Percentiles rank a stretch among this genome's conserved stretches.
Evolutionary conservation across 2,329 filamentous ascomycete genomes (phyloP).

Genomic region (Trichoderma asperellum): DNA sequence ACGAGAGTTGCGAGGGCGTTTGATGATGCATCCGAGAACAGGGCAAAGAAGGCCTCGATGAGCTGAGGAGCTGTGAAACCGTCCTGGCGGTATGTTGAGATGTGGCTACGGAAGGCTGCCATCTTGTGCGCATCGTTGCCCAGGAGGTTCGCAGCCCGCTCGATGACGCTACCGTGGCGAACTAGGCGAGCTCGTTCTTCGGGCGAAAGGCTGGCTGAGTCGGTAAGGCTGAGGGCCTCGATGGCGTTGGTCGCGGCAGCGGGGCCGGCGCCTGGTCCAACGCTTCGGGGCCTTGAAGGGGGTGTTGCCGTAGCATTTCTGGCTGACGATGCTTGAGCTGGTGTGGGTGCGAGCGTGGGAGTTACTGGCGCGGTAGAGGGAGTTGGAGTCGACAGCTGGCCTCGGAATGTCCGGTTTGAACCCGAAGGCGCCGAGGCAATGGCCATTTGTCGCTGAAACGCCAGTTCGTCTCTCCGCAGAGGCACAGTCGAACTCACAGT

Average conservation of each 20-base stretch:
- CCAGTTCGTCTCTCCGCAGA: conserved; percentile 81
- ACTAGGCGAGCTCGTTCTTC: conserved; percentile 81
- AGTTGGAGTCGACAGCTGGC: conserved; percentile 66
- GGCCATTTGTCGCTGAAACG: conserved; percentile 88
- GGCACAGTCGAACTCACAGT: conserved; percentile 71
- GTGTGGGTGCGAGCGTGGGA: conserved; percentile 33
- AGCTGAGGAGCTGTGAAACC: conserved; percentile 73
- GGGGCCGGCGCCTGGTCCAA: conserved; percentile 31
- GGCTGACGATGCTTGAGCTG: conserved; percentile 30
- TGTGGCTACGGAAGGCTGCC: conserved; percentile 73
- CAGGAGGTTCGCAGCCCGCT: conserved; percentile 80
- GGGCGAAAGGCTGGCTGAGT: conserved; percentile 61
- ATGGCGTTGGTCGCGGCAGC: conserved; percentile 44
- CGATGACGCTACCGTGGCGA: conserved; percentile 82
- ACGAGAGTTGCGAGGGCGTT: conserved; percentile 85
- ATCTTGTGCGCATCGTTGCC: conserved; percentile 77
- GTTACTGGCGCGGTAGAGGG: conserved; percentile 34
- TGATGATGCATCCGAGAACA: conserved; percentile 79
- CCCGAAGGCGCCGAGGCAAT: conserved; percentile 86
- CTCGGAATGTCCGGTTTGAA: conserved; percentile 80
- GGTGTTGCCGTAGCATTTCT: conserved; percentile 3
- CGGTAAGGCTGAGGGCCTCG: conserved; percentile 55
- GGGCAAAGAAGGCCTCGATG: conserved; percentile 82
- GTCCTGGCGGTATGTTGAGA: conserved; percentile 76
- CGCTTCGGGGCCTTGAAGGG: conserved; percentile 29